These are phyloP conservation scores for Dichotomopilus funicola DNA, from an alignment of 2,329 filamentous ascomycete genomes.

Conservation along the genomic window DNA sequence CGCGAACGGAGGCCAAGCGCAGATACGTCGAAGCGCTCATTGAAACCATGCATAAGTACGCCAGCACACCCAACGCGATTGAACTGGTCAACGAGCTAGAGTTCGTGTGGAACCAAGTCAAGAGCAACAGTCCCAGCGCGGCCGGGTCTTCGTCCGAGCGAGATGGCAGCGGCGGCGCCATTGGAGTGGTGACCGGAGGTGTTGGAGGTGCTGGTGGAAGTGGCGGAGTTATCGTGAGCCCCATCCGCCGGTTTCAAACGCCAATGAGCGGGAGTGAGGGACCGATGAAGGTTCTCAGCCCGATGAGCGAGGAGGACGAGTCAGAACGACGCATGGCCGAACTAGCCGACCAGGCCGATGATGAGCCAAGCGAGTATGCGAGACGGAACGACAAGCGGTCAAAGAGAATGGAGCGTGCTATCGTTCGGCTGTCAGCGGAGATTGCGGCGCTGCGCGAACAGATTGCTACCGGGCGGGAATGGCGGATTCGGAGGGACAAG, in stretches of 20 bases:
- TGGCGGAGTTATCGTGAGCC: constrained; percentile 25
- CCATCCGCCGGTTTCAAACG: constrained; percentile 40
- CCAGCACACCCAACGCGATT: constrained; percentile 77
- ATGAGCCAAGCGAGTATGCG: constrained; percentile 33
- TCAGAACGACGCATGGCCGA: constrained; percentile 44
- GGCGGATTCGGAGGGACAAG: constrained; percentile 58
- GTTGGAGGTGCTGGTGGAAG: constrained; percentile 27
- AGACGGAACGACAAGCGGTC: constrained; percentile 60
- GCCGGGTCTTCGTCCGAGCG: constrained; percentile 40
- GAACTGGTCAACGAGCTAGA: constrained; percentile 93
- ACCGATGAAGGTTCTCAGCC: constrained; percentile 67
- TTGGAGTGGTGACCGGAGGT: not conserved
- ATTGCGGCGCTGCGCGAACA: constrained; percentile 89
- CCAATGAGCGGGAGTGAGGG: constrained; percentile 44
- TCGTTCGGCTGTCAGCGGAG: constrained; percentile 87
- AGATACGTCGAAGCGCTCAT: constrained; percentile 91
- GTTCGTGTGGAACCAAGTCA: constrained; percentile 98
- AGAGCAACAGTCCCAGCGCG: constrained; percentile 64
- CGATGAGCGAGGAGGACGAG: constrained; percentile 78
- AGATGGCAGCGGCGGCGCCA: constrained; percentile 28
- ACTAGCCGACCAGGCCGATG: constrained; percentile 39
- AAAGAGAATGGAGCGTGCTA: constrained; percentile 72
- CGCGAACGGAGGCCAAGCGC: constrained; percentile 86
- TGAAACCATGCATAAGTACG: constrained; percentile 94
- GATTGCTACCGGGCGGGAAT: constrained; percentile 69